Conservation (phyloP, 306 rosid species). For the Quercus agrifolia region DNA sequence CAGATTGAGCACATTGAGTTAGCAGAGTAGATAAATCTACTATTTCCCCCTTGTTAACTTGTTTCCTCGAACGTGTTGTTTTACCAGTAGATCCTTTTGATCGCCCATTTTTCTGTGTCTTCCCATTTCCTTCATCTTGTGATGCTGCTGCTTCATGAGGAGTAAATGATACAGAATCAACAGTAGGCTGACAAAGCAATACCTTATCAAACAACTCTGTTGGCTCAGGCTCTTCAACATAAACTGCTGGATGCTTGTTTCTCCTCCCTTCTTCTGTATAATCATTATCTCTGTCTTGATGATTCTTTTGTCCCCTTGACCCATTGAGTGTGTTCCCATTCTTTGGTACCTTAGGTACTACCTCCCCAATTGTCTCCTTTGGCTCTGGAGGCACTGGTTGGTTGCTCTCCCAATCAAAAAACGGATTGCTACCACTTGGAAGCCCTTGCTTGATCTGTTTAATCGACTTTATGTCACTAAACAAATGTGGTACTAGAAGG, state of each 20-base stretch:
- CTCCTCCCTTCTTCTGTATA: conserved; percentile 35
- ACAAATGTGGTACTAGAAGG: neutral
- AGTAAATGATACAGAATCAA: conserved; percentile 5
- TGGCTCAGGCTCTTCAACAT: conserved; percentile 20
- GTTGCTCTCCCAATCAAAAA: neutral
- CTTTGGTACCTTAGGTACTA: neutral
- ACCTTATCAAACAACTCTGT: conserved; percentile 37
- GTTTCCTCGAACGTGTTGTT: conserved; percentile 29
- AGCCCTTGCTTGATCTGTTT: neutral
- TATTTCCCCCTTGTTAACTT: neutral
- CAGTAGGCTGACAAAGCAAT: conserved; percentile 15
- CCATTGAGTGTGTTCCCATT: neutral
- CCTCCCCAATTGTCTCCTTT: neutral
- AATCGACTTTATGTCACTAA: neutral
- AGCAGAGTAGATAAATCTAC: conserved; percentile 59
- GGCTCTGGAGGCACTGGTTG: neutral
- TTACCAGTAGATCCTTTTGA: conserved; percentile 36
- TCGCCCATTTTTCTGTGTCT: neutral
- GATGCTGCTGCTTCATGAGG: conserved; percentile 6
- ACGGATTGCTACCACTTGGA: neutral
- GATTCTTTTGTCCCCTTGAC: conserved; percentile 33
- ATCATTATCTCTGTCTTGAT: conserved; percentile 24
- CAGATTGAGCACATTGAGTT: conserved; percentile 70
- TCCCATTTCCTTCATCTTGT: neutral
- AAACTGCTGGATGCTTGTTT: conserved; percentile 39